Percentiles rank a stretch among this genome's conserved stretches.
Conservation (phyloP, 2,329 filamentous ascomycete species). For the Drechslerella coelobrocha region DNA sequence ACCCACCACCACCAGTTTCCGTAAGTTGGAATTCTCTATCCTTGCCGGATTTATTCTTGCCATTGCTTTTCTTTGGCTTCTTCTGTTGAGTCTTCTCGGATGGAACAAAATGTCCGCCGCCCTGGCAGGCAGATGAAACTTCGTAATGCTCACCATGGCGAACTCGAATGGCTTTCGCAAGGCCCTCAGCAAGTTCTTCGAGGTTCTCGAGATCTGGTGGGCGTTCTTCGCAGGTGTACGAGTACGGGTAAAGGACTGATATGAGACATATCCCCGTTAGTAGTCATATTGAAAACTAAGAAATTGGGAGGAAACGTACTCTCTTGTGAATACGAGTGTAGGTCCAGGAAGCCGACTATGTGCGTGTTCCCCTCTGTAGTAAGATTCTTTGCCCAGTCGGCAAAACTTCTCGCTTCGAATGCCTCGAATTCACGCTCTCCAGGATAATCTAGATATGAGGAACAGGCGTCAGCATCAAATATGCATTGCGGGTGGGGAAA, state of each 20-base stretch:
- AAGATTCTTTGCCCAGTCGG: constrained; percentile 82
- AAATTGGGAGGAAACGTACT: constrained; percentile 44
- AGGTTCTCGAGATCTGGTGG: constrained; percentile 91
- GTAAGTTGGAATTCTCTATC: constrained; percentile 63
- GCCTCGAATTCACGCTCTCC: constrained; percentile 84
- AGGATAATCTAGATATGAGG: constrained; percentile 65
- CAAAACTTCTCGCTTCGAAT: constrained; percentile 75
- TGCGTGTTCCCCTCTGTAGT: constrained; percentile 72
- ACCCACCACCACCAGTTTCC: constrained; percentile 77
- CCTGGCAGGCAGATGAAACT: constrained; percentile 85
- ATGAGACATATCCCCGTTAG: constrained; percentile 22
- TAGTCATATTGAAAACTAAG: constrained; percentile 2
- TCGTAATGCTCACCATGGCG: constrained; percentile 77
- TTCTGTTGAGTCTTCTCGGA: constrained; percentile 51
- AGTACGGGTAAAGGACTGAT: constrained; percentile 82
- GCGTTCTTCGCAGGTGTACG: constrained; percentile 77
- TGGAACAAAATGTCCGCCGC: constrained; percentile 63
- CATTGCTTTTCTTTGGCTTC: constrained; percentile 55
- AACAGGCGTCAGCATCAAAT: constrained; percentile 2
- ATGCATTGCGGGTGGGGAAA: not conserved
- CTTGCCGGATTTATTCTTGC: constrained; percentile 55
- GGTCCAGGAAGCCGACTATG: constrained; percentile 84
- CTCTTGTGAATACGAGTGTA: constrained; percentile 95
- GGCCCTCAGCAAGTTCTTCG: constrained; percentile 83
- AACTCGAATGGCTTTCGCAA: constrained; percentile 79